Base-by-base conservation (phyloP, 2,329 filamentous ascomycete genomes). In the Anthostomella pinea region DNA sequence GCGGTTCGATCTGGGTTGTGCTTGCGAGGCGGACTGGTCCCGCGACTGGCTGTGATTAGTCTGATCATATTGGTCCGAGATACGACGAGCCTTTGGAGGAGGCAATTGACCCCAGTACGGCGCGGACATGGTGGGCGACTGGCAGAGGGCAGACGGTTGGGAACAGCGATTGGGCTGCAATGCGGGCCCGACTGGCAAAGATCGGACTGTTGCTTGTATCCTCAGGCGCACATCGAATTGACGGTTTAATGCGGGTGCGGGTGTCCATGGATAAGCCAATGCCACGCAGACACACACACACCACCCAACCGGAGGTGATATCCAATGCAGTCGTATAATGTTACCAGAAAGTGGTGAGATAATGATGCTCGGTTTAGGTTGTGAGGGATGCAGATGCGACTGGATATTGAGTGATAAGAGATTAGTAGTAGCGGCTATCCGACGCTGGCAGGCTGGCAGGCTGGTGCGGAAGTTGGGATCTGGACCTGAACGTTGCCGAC, bases 81-180 rank as follows among this genome's bases (percentile, higher is more conserved):
- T 54, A 54, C 66, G 65, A 48, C 66, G 66, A 49, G 66, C 54
- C 49, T 69, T 72, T 33, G 72, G 63, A 43, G 67, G 60, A 41
- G 77, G 75, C 45, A 80, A 64, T 54, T 76, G 63, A 57, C 75
- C 75, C 76, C 76, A 79, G 64, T 79, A 80, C 24, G 73, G 54
- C 38, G 70, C 51, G 35, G 70, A 62, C 69, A 73, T 74, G 58
- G 57, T 53, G 52, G 40, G 33, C 36, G 45, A 44, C 38, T 43
- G 42, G 43, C 31, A 45, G 14, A 30, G 22, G 39, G 32, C 26
- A 35, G 44, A 22, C 31, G 37, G 39, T 33, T 33, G 27, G 27
- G 32, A 29, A 18, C n/a, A n/a, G 33, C 48, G 46, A 54, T 47
- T 54, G 46, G 48, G 48, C 43, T 49, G 47, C 45, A 44, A 51